phyloP scores from a whole-genome alignment of 139 green algal species.

The Chlamydomonas eustigma region DNA sequence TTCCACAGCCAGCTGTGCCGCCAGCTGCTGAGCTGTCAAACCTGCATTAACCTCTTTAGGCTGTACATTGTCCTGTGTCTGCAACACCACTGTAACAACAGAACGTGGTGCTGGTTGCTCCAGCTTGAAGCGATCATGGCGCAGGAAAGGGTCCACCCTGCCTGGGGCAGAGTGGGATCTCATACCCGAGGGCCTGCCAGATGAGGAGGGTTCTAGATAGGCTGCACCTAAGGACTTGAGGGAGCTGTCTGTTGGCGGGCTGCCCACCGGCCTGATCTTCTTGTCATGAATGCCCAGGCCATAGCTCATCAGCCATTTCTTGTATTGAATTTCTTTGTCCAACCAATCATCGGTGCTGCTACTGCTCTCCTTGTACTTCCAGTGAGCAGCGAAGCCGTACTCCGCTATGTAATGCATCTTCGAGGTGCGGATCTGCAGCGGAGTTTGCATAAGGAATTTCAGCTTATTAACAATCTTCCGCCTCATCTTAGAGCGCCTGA shows the following conservation, averaged over 20 bases:
- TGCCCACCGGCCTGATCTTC: slow-evolving; percentile 37
- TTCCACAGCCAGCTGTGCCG: slow-evolving; percentile 13
- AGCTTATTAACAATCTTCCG: too few species aligned
- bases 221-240: slow-evolving; percentile 37
- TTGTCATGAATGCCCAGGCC: slow-evolving; percentile 44
- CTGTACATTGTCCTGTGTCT: slow-evolving; percentile 25
- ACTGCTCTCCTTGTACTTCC: slow-evolving; percentile 92
- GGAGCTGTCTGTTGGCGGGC: slow-evolving; percentile 30
- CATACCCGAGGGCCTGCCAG: not conserved
- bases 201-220: slow-evolving; percentile 7
- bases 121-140: slow-evolving; percentile 36
- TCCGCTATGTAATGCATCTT: slow-evolving; percentile 92
- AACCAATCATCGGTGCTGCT: slow-evolving; percentile 16
- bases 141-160: slow-evolving; percentile 40
- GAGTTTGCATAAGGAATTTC: too few species aligned
- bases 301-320: slow-evolving; percentile 45
- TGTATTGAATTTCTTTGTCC: slow-evolving; percentile 46
- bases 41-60: slow-evolving; percentile 16
- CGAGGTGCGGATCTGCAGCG: slow-evolving; percentile 86
- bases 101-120: not conserved
- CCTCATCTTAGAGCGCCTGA: too few species aligned
- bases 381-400: slow-evolving; percentile 90
- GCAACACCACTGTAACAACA: slow-evolving; percentile 23
- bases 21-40: slow-evolving; percentile 20
- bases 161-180: too few species aligned